phyloP scores from a whole-genome alignment of 768 basidiomycete genomes.

The Podaxis sp. region DNA sequence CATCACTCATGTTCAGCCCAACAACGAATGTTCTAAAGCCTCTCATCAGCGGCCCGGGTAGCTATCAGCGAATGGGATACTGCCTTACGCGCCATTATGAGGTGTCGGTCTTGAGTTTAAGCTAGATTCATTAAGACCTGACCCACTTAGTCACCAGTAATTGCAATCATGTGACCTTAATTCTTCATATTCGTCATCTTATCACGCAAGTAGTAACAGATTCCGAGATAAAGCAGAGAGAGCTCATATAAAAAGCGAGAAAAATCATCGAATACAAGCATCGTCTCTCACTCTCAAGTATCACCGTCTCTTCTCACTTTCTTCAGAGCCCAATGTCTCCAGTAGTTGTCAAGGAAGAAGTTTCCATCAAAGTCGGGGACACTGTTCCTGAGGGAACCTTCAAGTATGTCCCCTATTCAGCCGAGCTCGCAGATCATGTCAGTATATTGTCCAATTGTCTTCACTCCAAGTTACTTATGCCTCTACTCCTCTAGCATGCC shows the following conservation, averaged over 20 bases:
- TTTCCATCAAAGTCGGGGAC: slow-evolving; percentile 36
- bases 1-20: not conserved
- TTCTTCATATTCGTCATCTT: not conserved
- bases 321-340: slow-evolving; percentile 14
- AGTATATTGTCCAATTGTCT: slow-evolving; percentile 23
- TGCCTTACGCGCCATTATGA: not conserved
- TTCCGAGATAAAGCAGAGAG: not conserved
- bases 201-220: not conserved
- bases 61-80: not conserved
- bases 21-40: not conserved
- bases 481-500: slow-evolving; percentile 38
- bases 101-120: not conserved
- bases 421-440: slow-evolving; percentile 62
- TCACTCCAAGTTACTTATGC: slow-evolving; percentile 15
- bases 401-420: slow-evolving; percentile 57
- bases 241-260: not conserved
- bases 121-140: no score
- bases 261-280: not conserved
- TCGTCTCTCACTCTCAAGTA: not conserved
- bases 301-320: not conserved
- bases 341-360: slow-evolving; percentile 21
- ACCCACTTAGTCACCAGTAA: not conserved
- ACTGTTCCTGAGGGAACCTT: slow-evolving; percentile 40
- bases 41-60: not conserved
- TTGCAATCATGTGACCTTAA: not conserved